Evolutionary conservation across 2,329 filamentous ascomycete genomes (phyloP).

Genomic region (Shiraia bambusicola): DNA sequence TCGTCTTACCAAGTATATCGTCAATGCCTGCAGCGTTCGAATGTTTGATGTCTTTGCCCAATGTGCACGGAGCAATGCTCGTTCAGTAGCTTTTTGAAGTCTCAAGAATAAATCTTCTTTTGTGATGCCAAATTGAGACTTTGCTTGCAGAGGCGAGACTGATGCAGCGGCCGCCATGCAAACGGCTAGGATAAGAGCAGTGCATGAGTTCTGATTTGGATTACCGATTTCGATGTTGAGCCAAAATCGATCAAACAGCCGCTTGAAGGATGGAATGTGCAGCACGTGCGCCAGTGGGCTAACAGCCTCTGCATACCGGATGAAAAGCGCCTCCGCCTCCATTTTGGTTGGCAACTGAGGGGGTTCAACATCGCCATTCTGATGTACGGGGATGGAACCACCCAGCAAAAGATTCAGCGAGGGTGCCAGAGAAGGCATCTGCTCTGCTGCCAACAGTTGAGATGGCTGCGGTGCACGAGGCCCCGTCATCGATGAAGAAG

Average conservation of each 20-base stretch:
- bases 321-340: constrained; percentile 39
- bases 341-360: constrained; percentile 39
- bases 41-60: constrained; percentile 45
- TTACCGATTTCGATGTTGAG: constrained; percentile 40
- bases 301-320: constrained; percentile 40
- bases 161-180: constrained; percentile 43
- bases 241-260: constrained; percentile 42
- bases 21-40: constrained; percentile 40
- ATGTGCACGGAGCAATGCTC: constrained; percentile 39
- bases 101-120: constrained; percentile 41
- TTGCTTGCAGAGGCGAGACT: constrained; percentile 42
- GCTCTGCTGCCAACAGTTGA: constrained; percentile 38
- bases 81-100: constrained; percentile 41
- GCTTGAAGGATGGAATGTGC: constrained; percentile 41
- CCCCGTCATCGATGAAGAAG: constrained; percentile 37
- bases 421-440: constrained; percentile 42
- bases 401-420: constrained; percentile 40
- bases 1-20: constrained; percentile 38
- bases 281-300: constrained; percentile 43
- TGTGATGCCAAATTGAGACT: constrained; percentile 42
- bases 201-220: constrained; percentile 41
- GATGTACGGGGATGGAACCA: constrained; percentile 30
- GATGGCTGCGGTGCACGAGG: constrained; percentile 41
- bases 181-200: constrained; percentile 39
- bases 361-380: constrained; percentile 31